phyloP scores from a whole-genome alignment of 495 filamentous ascomycete genomes.

The Xylaria bambusicola region DNA sequence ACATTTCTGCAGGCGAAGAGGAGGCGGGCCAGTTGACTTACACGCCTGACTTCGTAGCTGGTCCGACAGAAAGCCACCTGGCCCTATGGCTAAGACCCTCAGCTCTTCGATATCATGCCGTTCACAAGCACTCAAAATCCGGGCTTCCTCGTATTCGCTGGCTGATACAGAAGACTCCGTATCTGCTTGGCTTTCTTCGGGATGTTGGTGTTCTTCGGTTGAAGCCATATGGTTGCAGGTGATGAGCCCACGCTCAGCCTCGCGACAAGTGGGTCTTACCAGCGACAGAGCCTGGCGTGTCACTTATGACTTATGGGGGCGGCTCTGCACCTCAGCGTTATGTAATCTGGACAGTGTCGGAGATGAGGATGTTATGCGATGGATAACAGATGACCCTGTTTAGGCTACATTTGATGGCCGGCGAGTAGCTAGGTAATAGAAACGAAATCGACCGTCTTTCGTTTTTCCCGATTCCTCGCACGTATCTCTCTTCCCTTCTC shows the following conservation, averaged over 20 bases:
- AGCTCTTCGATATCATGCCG: constrained; percentile 63
- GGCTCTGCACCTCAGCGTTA: too few relatives aligned
- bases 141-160: constrained; percentile 35
- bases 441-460: background rate
- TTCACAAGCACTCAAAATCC: constrained; percentile 70
- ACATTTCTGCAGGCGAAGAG: background rate
- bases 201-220: constrained; percentile 17
- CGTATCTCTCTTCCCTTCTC: too few relatives aligned
- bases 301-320: too few relatives aligned
- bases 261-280: background rate
- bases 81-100: constrained; percentile 65
- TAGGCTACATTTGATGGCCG: constrained; percentile 7
- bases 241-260: background rate
- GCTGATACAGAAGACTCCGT: background rate
- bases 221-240: constrained; percentile 6
- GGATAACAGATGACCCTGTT: background rate
- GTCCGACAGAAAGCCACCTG: constrained; percentile 79
- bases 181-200: constrained; percentile 11
- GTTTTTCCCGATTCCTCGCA: too few relatives aligned
- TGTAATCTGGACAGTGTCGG: background rate
- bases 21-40: constrained; percentile 47
- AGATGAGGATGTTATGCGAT: background rate
- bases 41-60: constrained; percentile 79
- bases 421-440: too few relatives aligned
- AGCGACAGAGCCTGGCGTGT: background rate